A percentile compares a stretch with the other conserved stretches of the same genome.
These are phyloP conservation scores for thale cress (Arabidopsis thaliana) DNA, from an alignment of 345 rosid genomes.

Conservation along the genomic window TAIR10.1 NC_003070.9:22405501-22406000, in stretches of 20 bases:
- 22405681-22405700: constrained; percentile 19
- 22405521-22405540: not conserved
- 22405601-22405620: not conserved
- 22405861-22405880: not conserved
- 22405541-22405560: not conserved
- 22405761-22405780: constrained; percentile 32
- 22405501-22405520: not conserved
- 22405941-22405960: not conserved
- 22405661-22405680: not conserved
- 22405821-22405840: not conserved
- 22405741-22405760: constrained; percentile 80
- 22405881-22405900: not conserved
- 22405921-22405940: not conserved
- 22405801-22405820: not conserved
- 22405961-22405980: constrained; percentile 11
- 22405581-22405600: not conserved
- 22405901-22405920: not conserved
- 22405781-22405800: not conserved
- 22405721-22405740: constrained; percentile 64
- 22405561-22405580: not conserved
- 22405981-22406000: not conserved
- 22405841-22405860: not conserved
- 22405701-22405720: constrained; percentile 69
- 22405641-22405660: not conserved
- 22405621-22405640: not conserved